These are phyloP conservation scores for Rhynchosporium secalis DNA, from an alignment of 2,329 filamentous ascomycete species.

Conservation along the genomic window DNA sequence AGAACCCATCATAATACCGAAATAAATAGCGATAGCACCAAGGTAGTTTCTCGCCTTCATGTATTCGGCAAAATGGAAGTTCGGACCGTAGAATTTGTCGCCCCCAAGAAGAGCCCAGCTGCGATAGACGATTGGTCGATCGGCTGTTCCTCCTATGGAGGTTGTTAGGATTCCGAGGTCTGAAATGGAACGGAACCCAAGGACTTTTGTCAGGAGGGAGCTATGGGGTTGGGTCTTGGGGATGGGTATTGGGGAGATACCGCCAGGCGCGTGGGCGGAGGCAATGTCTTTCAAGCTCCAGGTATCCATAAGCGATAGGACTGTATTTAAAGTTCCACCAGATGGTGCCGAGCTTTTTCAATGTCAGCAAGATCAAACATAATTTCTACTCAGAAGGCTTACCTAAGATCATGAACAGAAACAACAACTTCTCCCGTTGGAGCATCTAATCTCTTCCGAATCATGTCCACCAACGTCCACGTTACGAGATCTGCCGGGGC, in stretches of 20 bases:
- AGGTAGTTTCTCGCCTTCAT: conserved; percentile 52
- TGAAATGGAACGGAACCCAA: conserved; percentile 51
- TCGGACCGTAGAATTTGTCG: conserved; percentile 57
- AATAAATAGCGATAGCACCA: conserved; percentile 52
- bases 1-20: conserved; percentile 46
- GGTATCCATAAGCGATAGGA: conserved; percentile 58
- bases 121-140: conserved; percentile 57
- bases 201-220: conserved; percentile 48
- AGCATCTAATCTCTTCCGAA: conserved; percentile 52
- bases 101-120: conserved; percentile 59
- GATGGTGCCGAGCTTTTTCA: conserved; percentile 51
- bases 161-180: conserved; percentile 57
- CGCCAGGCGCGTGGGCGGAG: conserved; percentile 51
- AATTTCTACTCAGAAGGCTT: conserved; percentile 19
- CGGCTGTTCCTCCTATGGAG: conserved; percentile 50
- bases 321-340: conserved; percentile 68
- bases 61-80: conserved; percentile 60
- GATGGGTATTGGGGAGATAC: conserved; percentile 55
- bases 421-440: conserved; percentile 56
- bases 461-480: conserved; percentile 49
- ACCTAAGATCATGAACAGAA: conserved; percentile 48
- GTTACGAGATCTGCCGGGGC: conserved; percentile 60
- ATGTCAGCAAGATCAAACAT: conserved; percentile 7
- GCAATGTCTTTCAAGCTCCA: conserved; percentile 51
- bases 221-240: conserved; percentile 32